A percentile compares a stretch with the other conserved stretches of the same genome.
Evolutionary conservation across 2,329 filamentous ascomycete species (phyloP).

Genomic region (Colletotrichum limetticola): DNA sequence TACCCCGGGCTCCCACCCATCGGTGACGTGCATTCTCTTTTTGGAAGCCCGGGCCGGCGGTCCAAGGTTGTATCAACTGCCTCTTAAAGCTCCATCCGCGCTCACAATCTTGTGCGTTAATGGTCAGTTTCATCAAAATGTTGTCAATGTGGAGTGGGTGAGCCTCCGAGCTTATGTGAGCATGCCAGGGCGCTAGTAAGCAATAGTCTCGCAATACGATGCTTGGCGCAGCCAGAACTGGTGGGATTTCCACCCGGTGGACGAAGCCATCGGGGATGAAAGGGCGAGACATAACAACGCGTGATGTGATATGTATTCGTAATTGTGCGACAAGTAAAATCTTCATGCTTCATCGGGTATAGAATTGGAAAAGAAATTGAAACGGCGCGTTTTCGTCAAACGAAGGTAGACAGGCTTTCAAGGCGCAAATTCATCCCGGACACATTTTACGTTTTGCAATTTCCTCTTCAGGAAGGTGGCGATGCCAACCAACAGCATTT

Average conservation of each 20-base stretch:
- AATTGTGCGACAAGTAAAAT: background rate
- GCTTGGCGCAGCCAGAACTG: conserved; percentile 5
- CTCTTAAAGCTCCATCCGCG: background rate
- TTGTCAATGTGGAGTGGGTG: background rate
- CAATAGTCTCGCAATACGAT: conserved; percentile 21
- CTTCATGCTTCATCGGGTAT: background rate
- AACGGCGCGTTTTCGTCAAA: background rate
- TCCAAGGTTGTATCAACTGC: background rate
- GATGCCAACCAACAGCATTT: background rate
- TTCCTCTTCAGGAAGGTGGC: background rate
- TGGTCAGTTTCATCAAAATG: background rate
- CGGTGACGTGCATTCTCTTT: background rate
- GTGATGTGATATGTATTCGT: background rate
- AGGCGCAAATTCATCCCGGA: background rate
- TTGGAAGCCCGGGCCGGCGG: background rate
- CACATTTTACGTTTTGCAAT: background rate
- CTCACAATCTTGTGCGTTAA: background rate
- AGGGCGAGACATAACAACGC: background rate
- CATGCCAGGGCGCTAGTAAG: conserved; percentile 20
- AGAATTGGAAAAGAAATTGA: background rate
- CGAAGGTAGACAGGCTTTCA: background rate
- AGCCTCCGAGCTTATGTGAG: conserved; percentile 23
- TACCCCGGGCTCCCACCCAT: background rate
- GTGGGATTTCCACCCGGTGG: background rate
- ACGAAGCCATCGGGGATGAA: background rate